Percentiles rank a stretch among this genome's conserved stretches.
phyloP scores from a whole-genome alignment of 805 yeast genomes.

The Kuraishia molischiana region DNA sequence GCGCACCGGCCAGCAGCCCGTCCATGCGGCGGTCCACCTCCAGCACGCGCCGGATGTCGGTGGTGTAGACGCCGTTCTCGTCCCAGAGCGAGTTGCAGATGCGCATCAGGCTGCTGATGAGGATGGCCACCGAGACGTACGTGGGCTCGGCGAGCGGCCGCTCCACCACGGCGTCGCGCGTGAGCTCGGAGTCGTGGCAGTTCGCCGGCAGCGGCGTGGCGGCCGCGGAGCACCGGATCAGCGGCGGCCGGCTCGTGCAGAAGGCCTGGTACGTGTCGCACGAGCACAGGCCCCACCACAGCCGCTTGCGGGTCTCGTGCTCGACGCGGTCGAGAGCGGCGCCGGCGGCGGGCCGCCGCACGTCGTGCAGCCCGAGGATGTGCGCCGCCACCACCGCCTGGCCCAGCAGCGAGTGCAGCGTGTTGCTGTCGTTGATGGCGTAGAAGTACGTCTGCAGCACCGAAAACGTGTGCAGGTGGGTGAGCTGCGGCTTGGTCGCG shows the following conservation, averaged over 20 bases:
- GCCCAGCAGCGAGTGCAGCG: constrained; percentile 5
- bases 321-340: constrained; percentile 4
- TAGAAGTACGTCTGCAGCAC: constrained; percentile 5
- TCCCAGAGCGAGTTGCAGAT: constrained; percentile 12
- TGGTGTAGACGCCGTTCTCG: constrained; percentile 4
- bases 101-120: constrained; percentile 6
- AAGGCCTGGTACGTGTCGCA: constrained; percentile 11
- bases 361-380: constrained; percentile 6
- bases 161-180: constrained; percentile 2
- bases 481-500: constrained; percentile 5
- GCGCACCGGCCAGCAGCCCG: constrained; percentile 3
- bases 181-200: constrained; percentile 18
- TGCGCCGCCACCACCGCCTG: constrained; percentile 6
- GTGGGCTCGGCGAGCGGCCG: constrained; percentile 9
- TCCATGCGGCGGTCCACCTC: constrained; percentile 5
- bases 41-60: constrained; percentile 2
- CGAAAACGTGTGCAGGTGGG: constrained; percentile 6
- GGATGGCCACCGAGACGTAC: constrained; percentile 9
- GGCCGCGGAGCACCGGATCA: constrained; percentile 11
- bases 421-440: neutral
- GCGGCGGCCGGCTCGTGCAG: constrained; percentile 6
- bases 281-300: constrained; percentile 15
- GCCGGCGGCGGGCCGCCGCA: neutral
- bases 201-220: constrained; percentile 22
- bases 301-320: constrained; percentile 19